These are phyloP conservation scores for Pichia sp. DNA, from an alignment of 1,139 yeast species.

Conservation along the genomic window DNA sequence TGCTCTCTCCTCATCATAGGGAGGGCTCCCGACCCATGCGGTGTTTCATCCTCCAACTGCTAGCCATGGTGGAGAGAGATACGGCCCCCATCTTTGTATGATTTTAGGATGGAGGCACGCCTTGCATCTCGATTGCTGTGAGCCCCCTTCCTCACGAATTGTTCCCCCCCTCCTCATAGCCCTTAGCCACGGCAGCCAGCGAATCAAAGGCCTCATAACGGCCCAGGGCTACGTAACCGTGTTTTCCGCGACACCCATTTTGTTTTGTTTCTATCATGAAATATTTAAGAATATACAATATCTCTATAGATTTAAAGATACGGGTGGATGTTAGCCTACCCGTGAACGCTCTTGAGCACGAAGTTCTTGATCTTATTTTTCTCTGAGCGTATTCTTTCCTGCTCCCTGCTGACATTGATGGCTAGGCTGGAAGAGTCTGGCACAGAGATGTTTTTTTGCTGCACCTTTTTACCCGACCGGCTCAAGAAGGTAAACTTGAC, in stretches of 20 bases:
- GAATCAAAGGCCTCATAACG: constrained; percentile 6
- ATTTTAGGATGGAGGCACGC: too few relatives aligned
- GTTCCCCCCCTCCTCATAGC: too few relatives aligned
- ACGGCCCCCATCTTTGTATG: too few relatives aligned
- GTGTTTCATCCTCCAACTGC: too few relatives aligned
- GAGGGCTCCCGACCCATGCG: too few relatives aligned
- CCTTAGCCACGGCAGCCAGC: constrained; percentile 1
- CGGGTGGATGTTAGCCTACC: neutral
- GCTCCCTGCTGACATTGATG: constrained; percentile 36
- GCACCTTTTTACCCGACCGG: constrained; percentile 45
- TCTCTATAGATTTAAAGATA: too few relatives aligned
- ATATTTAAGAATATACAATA: too few relatives aligned
- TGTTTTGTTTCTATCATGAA: constrained; percentile 12
- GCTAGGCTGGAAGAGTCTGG: constrained; percentile 51
- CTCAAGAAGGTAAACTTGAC: constrained; percentile 52
- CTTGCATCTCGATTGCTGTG: too few relatives aligned
- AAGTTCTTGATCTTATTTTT: constrained; percentile 42
- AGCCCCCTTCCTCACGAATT: neutral
- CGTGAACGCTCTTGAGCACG: constrained; percentile 33
- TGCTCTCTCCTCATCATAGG: too few relatives aligned
- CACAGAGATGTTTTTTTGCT: constrained; percentile 42
- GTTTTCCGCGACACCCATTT: neutral
- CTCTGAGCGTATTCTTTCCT: constrained; percentile 38
- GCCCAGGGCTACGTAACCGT: constrained; percentile 13
- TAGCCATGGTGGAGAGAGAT: too few relatives aligned